These are phyloP conservation scores for Neonectria magnoliae DNA, from an alignment of 2,329 filamentous ascomycete species.

Conservation along the genomic window DNA sequence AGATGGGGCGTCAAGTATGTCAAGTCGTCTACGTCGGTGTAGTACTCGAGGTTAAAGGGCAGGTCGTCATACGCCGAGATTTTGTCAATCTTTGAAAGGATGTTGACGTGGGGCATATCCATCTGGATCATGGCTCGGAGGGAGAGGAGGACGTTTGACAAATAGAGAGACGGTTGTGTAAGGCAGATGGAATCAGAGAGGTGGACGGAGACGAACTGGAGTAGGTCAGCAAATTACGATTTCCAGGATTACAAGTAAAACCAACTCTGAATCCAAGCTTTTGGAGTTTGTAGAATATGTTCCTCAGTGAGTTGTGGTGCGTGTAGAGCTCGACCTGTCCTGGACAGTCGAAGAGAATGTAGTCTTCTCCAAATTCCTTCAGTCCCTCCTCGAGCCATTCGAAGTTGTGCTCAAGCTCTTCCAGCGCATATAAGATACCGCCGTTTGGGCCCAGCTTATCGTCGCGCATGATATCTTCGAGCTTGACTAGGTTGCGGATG, in stretches of 20 bases:
- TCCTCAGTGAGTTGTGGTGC: conserved; percentile 89
- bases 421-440: conserved; percentile 89
- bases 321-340: conserved; percentile 98
- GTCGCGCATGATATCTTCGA: conserved; percentile 95
- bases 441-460: conserved; percentile 93
- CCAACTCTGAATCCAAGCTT: conserved; percentile 92
- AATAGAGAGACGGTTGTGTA: conserved; percentile 91
- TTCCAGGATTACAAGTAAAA: background rate
- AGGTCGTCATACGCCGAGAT: conserved; percentile 84
- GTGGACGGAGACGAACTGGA: conserved; percentile 89
- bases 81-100: conserved; percentile 98
- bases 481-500: conserved; percentile 85
- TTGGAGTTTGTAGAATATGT: conserved; percentile 90
- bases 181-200: conserved; percentile 94
- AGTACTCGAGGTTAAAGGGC: conserved; percentile 95
- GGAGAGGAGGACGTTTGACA: conserved; percentile 91
- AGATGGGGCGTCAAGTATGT: conserved; percentile 84
- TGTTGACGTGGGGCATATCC: conserved; percentile 94
- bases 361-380: conserved; percentile 85
- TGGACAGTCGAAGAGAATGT: conserved; percentile 94
- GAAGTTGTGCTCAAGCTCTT: conserved; percentile 93
- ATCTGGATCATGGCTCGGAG: conserved; percentile 98
- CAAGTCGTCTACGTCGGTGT: conserved; percentile 96
- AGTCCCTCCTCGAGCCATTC: conserved; percentile 90
- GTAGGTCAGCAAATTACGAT: conserved; percentile 28